phyloP scores from a whole-genome alignment of 2,329 filamentous ascomycete genomes.

The Colletotrichum phormii region DNA sequence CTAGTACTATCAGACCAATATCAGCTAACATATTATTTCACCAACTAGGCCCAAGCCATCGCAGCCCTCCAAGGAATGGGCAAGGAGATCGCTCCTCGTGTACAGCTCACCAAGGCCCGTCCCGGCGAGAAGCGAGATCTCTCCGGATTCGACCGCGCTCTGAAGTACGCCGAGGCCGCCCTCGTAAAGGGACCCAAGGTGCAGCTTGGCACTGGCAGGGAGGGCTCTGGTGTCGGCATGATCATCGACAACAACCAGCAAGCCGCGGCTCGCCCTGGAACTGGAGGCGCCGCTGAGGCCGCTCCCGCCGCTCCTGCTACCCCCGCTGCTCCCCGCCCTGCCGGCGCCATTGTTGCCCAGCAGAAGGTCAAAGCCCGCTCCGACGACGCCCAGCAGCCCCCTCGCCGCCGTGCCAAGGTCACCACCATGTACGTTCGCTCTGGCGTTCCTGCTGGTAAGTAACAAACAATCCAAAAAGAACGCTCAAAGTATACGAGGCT shows the following conservation, averaged over 20 bases:
- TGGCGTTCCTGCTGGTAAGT: constrained; percentile 56
- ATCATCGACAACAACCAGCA: constrained; percentile 48
- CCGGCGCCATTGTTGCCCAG: constrained; percentile 25
- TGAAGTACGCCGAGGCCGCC: constrained; percentile 52
- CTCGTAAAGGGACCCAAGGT: constrained; percentile 52
- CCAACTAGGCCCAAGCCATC: constrained; percentile 52
- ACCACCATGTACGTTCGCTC: constrained; percentile 60
- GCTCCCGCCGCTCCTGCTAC: neutral
- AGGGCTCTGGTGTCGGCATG: constrained; percentile 53
- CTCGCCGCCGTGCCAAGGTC: constrained; percentile 54
- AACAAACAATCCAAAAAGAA: neutral
- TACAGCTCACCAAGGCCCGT: constrained; percentile 38
- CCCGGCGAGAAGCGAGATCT: constrained; percentile 49
- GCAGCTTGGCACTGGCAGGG: constrained; percentile 53
- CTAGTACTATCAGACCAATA: constrained; percentile 2
- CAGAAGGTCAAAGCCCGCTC: constrained; percentile 33
- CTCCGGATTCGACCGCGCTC: constrained; percentile 53
- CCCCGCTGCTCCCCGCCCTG: constrained; percentile 4
- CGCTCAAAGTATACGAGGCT: neutral
- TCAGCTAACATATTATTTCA: constrained; percentile 16
- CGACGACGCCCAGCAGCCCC: constrained; percentile 37
- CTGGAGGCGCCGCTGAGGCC: constrained; percentile 1
- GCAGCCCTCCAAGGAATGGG: constrained; percentile 59
- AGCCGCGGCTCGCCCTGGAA: constrained; percentile 42
- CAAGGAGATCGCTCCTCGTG: constrained; percentile 60